phyloP scores from a whole-genome alignment of 352 stramenopile species.

The Pythium angustatum region DNA sequence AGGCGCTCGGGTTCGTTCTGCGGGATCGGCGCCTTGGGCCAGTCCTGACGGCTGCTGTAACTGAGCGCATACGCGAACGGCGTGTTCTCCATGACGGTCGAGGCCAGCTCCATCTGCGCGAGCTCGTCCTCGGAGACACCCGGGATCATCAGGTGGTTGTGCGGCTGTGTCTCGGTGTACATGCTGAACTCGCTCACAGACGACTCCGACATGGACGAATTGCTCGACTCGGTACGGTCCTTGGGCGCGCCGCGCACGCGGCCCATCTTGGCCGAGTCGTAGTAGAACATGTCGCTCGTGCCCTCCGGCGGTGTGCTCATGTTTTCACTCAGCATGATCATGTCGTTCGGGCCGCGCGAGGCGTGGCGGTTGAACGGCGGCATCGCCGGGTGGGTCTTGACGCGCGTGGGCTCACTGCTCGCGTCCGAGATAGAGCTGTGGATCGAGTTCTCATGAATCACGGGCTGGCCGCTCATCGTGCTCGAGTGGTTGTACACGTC shows the following conservation, averaged over 20 bases:
- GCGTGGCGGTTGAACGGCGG: slow-evolving; percentile 16
- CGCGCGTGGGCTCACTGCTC: slow-evolving; percentile 45
- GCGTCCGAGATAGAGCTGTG: slow-evolving; percentile 57
- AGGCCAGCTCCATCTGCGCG: slow-evolving; percentile 54
- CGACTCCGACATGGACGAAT: slow-evolving; percentile 37
- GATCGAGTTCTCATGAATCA: slow-evolving; percentile 38
- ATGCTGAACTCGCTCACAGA: slow-evolving; percentile 48
- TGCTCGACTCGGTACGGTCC: slow-evolving; percentile 32
- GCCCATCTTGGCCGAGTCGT: slow-evolving; percentile 22
- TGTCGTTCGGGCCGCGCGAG: slow-evolving; percentile 44
- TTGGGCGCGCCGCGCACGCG: slow-evolving; percentile 14
- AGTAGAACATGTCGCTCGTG: slow-evolving; percentile 24
- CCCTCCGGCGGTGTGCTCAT: slow-evolving; percentile 20
- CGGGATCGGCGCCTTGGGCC: slow-evolving; percentile 77
- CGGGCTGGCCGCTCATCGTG: slow-evolving; percentile 28
- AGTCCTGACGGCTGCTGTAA: slow-evolving; percentile 81
- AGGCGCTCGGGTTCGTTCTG: slow-evolving; percentile 63
- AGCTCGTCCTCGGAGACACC: slow-evolving; percentile 56
- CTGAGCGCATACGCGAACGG: slow-evolving; percentile 79
- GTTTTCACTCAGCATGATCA: slow-evolving; percentile 51
- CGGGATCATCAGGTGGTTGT: slow-evolving; percentile 28
- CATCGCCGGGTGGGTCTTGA: slow-evolving; percentile 48
- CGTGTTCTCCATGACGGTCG: slow-evolving; percentile 73
- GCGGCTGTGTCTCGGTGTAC: slow-evolving; percentile 35
- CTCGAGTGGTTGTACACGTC: slow-evolving; percentile 30